phyloP scores from a whole-genome alignment of 257 asterid species.

The Solanum peruvianum region DNA sequence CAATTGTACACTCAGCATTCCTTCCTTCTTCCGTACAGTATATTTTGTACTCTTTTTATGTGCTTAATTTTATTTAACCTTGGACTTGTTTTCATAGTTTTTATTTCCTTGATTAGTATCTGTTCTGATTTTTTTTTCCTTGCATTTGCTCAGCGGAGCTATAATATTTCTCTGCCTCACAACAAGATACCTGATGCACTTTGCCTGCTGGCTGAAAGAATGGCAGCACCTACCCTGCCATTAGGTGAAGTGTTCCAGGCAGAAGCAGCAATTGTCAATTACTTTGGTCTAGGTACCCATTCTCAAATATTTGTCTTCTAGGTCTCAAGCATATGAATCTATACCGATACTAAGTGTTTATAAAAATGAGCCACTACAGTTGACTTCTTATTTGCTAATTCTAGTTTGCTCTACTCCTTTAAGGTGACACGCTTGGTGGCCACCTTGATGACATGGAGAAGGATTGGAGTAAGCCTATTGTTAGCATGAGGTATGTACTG shows the following conservation, averaged over 20 bases:
- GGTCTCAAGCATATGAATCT: background rate
- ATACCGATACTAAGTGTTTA: background rate
- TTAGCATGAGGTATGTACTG: slow-evolving; percentile 73
- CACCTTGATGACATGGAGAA: slow-evolving; percentile 99
- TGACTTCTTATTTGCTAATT: background rate
- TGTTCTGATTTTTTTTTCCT: background rate
- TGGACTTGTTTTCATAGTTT: background rate
- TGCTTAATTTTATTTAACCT: background rate
- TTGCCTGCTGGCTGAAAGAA: slow-evolving; percentile 49
- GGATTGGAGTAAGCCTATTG: slow-evolving; percentile 98
- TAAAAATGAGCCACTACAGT: background rate
- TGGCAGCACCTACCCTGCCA: slow-evolving; percentile 84
- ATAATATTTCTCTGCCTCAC: slow-evolving; percentile 72
- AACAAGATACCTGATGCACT: slow-evolving; percentile 74
- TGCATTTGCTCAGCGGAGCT: slow-evolving; percentile 48
- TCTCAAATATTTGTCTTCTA: background rate
- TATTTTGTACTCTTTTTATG: background rate
- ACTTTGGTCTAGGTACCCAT: slow-evolving; percentile 59
- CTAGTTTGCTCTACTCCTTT: slow-evolving; percentile 1
- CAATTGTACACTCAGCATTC: background rate
- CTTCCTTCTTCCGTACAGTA: background rate
- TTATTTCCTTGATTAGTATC: background rate
- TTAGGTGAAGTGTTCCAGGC: slow-evolving; percentile 61
- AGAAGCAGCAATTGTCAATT: slow-evolving; percentile 96
- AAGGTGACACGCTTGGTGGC: slow-evolving; percentile 93